phyloP scores from a whole-genome alignment of 495 filamentous ascomycete species.

The Baudoinia panamericana region DNA sequence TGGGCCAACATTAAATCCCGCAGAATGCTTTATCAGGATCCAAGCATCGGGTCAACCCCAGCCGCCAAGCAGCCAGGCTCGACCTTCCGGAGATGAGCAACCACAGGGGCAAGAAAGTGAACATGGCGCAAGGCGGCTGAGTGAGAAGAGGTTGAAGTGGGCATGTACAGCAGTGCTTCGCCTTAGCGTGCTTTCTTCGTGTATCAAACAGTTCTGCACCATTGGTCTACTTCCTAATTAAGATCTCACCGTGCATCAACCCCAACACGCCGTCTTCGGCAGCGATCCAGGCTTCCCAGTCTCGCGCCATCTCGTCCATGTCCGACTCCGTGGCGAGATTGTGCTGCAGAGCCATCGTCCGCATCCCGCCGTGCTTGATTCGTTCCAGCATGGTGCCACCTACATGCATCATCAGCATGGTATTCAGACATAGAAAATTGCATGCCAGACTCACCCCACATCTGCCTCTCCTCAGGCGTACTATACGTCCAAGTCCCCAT shows the following conservation, averaged over 20 bases:
- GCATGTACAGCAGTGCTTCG: conserved; percentile 10
- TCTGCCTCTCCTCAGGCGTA: conserved; percentile 27
- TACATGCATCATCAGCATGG: not conserved
- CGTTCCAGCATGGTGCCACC: conserved; percentile 12
- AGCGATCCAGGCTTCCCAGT: conserved; percentile 33
- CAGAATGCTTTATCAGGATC: conserved; percentile 82
- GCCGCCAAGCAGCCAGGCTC: conserved; percentile 10
- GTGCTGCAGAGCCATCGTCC: conserved; percentile 26
- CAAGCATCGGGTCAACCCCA: conserved; percentile 38
- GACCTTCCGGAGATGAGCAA: conserved; percentile 11
- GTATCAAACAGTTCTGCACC: conserved; percentile 9
- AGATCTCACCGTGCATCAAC: conserved; percentile 34
- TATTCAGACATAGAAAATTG: not conserved
- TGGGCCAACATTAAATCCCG: conserved; percentile 91
- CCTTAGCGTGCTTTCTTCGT: conserved; percentile 16
- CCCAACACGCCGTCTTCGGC: conserved; percentile 29
- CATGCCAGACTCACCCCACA: conserved; percentile 29
- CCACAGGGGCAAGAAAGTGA: not conserved
- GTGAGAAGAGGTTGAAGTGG: not conserved
- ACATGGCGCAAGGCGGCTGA: not conserved
- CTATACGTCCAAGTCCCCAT: conserved; percentile 31
- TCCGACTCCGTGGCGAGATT: conserved; percentile 28
- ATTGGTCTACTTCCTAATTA: conserved; percentile 31
- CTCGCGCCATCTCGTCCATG: conserved; percentile 32
- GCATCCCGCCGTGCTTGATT: conserved; percentile 23